Evolutionary conservation across 441 rosid species (phyloP).

Genomic region (Kokia cookei): DNA sequence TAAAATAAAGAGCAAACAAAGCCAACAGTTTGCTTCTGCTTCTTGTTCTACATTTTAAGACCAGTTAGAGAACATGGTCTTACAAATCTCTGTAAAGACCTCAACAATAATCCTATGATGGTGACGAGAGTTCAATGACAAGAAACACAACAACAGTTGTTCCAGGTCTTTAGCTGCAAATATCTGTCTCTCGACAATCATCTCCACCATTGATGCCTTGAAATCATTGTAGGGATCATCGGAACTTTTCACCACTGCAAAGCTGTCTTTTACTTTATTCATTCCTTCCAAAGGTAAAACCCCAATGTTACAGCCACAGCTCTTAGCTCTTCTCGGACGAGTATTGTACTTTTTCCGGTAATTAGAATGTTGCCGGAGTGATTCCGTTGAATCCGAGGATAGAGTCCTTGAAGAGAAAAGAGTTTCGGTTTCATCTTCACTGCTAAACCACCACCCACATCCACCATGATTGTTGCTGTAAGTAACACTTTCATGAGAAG

Average conservation of each 20-base stretch:
- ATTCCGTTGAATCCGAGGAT: slow-evolving; percentile 44
- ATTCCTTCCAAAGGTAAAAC: slow-evolving; percentile 20
- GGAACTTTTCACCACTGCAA: slow-evolving; percentile 86
- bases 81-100: slow-evolving; percentile 75
- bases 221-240: slow-evolving; percentile 78
- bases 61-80: slow-evolving; percentile 53
- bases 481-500: slow-evolving; percentile 36
- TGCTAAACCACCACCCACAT: slow-evolving; percentile 53
- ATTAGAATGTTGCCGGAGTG: background rate
- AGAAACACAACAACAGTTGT: slow-evolving; percentile 72
- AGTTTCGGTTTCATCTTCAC: slow-evolving; percentile 51
- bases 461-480: slow-evolving; percentile 13
- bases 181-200: slow-evolving; percentile 84
- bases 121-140: slow-evolving; percentile 62
- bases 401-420: slow-evolving; percentile 61
- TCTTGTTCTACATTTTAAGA: slow-evolving; percentile 10
- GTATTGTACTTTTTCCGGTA: background rate
- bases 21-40: background rate
- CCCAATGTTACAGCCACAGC: slow-evolving; percentile 4
- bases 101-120: slow-evolving; percentile 69
- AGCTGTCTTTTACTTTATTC: slow-evolving; percentile 54
- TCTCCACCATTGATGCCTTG: slow-evolving; percentile 87
- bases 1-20: slow-evolving; percentile 1
- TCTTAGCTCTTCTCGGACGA: slow-evolving; percentile 10
- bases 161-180: slow-evolving; percentile 66